Percentiles rank a stretch among this genome's conserved stretches.
Conservation (phyloP, 352 stramenopile genomes). For the Stramenopiles sp. region DNA sequence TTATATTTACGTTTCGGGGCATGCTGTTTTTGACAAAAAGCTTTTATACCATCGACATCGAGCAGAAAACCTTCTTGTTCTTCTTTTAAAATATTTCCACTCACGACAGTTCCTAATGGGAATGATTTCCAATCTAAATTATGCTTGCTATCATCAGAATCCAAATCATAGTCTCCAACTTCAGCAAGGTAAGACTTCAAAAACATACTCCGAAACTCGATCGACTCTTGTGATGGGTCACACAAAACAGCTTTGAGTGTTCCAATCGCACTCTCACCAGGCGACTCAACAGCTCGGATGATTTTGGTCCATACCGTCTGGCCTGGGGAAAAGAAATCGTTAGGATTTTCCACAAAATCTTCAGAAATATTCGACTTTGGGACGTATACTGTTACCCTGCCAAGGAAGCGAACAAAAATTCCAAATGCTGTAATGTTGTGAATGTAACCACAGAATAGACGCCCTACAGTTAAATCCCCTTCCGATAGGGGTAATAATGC, state of each 20-base stretch:
- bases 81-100: background rate
- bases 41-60: background rate
- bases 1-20: background rate
- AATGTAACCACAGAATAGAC: background rate
- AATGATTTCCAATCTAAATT: background rate
- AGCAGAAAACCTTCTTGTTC: background rate
- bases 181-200: too few species aligned
- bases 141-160: too few species aligned
- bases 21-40: background rate
- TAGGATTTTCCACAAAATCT: background rate
- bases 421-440: background rate
- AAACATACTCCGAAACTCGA: background rate
- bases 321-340: background rate
- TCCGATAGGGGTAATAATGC: background rate
- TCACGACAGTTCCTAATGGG: background rate
- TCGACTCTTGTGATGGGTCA: background rate
- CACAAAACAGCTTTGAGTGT: background rate
- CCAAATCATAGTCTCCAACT: too few species aligned
- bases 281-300: background rate
- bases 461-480: background rate
- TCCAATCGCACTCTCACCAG: background rate
- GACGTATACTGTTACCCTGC: background rate
- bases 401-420: background rate
- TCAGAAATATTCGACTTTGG: constrained; percentile 4
- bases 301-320: background rate